Conservation (phyloP, 148 eudicot species). For the Rhododendron vialii region DNA sequence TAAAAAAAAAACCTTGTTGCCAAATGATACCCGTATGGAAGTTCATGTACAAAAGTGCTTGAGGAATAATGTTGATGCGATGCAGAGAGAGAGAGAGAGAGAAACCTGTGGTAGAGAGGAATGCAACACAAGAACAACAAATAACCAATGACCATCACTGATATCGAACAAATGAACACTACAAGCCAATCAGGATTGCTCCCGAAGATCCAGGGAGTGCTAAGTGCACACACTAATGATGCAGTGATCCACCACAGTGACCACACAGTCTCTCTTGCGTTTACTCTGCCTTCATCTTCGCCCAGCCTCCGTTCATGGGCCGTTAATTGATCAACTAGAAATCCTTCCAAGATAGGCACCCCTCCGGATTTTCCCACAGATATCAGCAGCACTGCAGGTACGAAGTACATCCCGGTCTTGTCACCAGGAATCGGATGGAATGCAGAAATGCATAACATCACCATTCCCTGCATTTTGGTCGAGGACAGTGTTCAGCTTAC, state of each 20-base stretch:
- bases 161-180: background rate
- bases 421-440: background rate
- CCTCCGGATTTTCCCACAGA: background rate
- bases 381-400: background rate
- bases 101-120: background rate
- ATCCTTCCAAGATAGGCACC: background rate
- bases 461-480: background rate
- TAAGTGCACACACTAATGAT: background rate
- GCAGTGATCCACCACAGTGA: background rate
- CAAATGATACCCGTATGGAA: too few relatives aligned
- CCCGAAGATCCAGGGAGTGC: background rate
- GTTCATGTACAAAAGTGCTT: too few relatives aligned
- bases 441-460: background rate
- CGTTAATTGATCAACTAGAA: background rate
- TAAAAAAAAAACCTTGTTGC: too few relatives aligned
- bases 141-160: background rate
- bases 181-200: accelerated
- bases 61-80: too few relatives aligned
- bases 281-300: background rate
- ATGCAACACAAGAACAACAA: background rate
- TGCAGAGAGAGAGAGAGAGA: background rate
- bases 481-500: background rate
- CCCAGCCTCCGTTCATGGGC: background rate
- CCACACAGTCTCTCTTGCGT: background rate
- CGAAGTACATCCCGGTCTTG: background rate